Evolutionary conservation across 2,329 filamentous ascomycete genomes (phyloP), one percentile per base, ranked within the genome.

Genomic region (Onygenales sp.): DNA sequence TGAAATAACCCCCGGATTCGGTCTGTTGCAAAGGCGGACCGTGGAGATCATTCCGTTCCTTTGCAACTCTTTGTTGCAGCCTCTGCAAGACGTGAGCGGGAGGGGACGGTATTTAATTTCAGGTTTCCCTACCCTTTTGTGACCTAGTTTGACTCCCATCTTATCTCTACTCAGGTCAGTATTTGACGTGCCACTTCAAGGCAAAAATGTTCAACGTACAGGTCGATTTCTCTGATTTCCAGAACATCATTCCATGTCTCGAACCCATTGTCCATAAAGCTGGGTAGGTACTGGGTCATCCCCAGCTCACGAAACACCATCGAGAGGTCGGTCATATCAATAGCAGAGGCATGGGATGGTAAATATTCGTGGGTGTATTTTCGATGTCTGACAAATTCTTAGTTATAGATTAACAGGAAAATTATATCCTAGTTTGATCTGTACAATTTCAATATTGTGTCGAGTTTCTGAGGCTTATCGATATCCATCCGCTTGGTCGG

Each of bases 231-330:
- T 11, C 49, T 54, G 49, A 54, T 54, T 32, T 54, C 53, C n/a
- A 54, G 43, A n/a, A 54, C 53, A 46, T 54, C 53, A 6, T 50
- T 39, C 53, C 53, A 54, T 31, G 41, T 54, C 33, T 54, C 53
- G 33, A 54, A 54, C 11, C 53, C 53, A 52, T 54, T 54, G 10
- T 45, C 48, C 31, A 52, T 48, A 14, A 54, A 54, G 17, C 49
- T 50, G 33, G 49, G 36, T 31, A 54, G 17, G 43, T 54, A 54
- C 38, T 54, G 53, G 42, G 53, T 38, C 49, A 54, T 54, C 21
- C 44, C 53, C 42, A 54, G 43, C 42, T 54, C 53, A 42, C 48
- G 42, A 43, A 54, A 47, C 31, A 52, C 39, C 43, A 46, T 46
- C 14, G 35, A 42, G 33, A 51, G 53, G 43, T 52, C 43, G 17